Conservation (phyloP, 23 red algal genomes). For the Cyanidiococcus yangmingshanensis region DNA sequence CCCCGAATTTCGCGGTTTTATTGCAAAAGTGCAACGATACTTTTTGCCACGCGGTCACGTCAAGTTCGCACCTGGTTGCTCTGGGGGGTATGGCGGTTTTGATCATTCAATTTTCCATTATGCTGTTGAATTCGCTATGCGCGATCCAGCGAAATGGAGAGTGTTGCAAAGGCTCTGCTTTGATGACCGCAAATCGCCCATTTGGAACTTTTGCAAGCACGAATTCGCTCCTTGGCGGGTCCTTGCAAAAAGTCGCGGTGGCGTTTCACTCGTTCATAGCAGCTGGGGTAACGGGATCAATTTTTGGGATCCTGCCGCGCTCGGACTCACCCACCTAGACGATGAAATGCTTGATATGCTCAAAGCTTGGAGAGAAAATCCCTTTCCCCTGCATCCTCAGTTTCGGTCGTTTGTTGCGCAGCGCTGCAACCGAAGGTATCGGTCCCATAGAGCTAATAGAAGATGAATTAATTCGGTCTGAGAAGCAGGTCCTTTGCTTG, state of each 20-base stretch:
- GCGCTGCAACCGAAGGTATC: neutral
- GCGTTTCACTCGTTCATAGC: slow-evolving; percentile 1
- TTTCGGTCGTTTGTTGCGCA: neutral
- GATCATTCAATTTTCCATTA: slow-evolving; percentile 27
- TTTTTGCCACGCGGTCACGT: slow-evolving; percentile 23
- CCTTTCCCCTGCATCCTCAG: neutral
- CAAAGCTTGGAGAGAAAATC: neutral
- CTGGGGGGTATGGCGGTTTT: slow-evolving; percentile 24
- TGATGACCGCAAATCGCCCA: neutral
- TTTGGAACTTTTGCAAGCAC: slow-evolving; percentile 28
- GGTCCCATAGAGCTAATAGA: too few species aligned
- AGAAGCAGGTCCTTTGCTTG: too few species aligned
- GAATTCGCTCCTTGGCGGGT: neutral
- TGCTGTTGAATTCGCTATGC: neutral
- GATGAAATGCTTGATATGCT: neutral
- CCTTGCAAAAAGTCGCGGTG: neutral
- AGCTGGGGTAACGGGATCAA: neutral
- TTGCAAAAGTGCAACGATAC: slow-evolving; percentile 3
- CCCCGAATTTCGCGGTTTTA: slow-evolving; percentile 1
- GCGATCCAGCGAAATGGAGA: neutral
- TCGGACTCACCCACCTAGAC: neutral
- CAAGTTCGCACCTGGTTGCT: slow-evolving; percentile 14
- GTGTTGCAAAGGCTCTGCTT: neutral
- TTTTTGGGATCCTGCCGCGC: neutral
- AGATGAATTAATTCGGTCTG: too few species aligned